Evolutionary conservation across 257 asterid genomes (phyloP).

Genomic region (Linaria vulgaris): DNA sequence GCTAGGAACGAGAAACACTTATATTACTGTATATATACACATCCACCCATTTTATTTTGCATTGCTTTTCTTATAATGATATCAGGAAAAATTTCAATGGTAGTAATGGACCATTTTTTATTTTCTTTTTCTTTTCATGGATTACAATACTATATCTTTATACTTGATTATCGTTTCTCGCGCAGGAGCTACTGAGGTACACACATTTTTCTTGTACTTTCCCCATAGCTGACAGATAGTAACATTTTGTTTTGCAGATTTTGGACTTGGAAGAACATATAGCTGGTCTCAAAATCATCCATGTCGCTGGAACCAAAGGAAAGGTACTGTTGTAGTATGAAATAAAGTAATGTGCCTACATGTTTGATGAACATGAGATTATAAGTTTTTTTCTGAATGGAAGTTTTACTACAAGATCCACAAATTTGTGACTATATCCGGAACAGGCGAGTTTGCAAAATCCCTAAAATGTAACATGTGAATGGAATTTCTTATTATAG

Average conservation of each 20-base stretch:
- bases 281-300: constrained; percentile 66
- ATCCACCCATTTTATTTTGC: neutral
- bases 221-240: constrained; percentile 1
- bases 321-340: constrained; percentile 48
- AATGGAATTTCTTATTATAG: neutral
- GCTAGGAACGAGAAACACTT: neutral
- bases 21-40: neutral
- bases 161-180: constrained; percentile 3
- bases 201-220: neutral
- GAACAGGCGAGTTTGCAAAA: too few species aligned
- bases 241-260: constrained; percentile 49
- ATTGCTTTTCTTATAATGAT: neutral
- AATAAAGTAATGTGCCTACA: neutral
- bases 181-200: neutral
- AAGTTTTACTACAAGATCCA: neutral
- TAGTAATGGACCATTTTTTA: neutral
- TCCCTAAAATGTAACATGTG: neutral
- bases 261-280: constrained; percentile 69
- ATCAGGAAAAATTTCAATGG: neutral
- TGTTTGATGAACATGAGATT: neutral
- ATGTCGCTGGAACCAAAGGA: constrained; percentile 94
- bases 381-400: neutral
- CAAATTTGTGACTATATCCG: neutral
- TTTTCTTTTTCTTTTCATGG: neutral
- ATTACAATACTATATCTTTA: constrained; percentile 12